Evolutionary conservation across 306 rosid species (phyloP).

Genomic region (Dalbergia oliveri): DNA sequence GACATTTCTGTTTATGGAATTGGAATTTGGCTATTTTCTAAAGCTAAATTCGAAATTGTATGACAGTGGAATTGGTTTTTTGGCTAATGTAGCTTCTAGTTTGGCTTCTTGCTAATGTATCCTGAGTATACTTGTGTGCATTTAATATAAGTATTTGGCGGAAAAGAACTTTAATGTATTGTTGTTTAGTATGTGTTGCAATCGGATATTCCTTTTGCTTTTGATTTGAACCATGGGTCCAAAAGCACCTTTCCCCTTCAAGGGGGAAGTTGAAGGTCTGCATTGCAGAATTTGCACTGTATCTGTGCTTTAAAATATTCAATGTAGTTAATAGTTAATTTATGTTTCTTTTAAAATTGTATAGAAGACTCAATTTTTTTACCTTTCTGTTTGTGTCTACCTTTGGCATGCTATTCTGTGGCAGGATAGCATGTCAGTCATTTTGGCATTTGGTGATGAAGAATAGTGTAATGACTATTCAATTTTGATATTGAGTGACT

Average conservation of each 20-base stretch:
- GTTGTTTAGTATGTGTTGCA: constrained; percentile 17
- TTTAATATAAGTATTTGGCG: neutral
- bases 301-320: neutral
- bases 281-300: neutral
- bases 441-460: constrained; percentile 27
- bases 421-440: constrained; percentile 20
- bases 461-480: neutral
- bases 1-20: neutral
- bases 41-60: constrained; percentile 32
- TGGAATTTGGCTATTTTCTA: constrained; percentile 11
- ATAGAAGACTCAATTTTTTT: constrained; percentile 5
- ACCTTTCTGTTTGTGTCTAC: constrained; percentile 14
- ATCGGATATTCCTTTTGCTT: constrained; percentile 13
- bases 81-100: constrained; percentile 6
- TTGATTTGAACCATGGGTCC: constrained; percentile 2
- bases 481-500: constrained; percentile 6
- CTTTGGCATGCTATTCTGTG: constrained; percentile 7
- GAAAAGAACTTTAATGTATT: neutral
- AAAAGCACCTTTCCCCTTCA: neutral
- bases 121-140: neutral
- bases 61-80: constrained; percentile 10
- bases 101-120: constrained; percentile 5
- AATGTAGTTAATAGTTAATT: neutral
- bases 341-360: constrained; percentile 16
- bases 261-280: constrained; percentile 7